These are phyloP conservation scores for Chloromonas sp. DNA, from an alignment of 163 green algal species.

Conservation along the genomic window DNA sequence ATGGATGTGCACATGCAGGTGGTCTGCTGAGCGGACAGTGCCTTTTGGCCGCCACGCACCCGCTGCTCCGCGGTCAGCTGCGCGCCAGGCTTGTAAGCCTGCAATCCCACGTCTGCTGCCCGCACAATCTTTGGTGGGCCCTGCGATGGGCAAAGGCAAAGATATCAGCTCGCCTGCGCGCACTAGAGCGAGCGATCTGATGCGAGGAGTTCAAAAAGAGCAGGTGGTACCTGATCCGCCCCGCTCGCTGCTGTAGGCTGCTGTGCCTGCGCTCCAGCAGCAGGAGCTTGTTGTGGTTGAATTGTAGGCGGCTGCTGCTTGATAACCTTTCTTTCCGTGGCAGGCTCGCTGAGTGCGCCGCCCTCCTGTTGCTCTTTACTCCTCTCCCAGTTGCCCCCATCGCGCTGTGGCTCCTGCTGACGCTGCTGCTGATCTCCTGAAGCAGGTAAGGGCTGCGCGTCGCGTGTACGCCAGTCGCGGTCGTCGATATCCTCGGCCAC, in stretches of 20 bases:
- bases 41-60: conserved; percentile 20
- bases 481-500: conserved; percentile 51
- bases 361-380: background rate
- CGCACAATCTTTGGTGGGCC: conserved; percentile 25
- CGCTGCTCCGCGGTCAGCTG: conserved; percentile 32
- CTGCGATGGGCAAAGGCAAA: background rate
- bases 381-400: background rate
- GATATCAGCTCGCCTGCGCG: too few species aligned
- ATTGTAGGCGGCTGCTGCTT: background rate
- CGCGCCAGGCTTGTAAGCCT: conserved; percentile 45
- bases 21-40: too few species aligned
- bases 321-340: too few species aligned
- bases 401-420: conserved; percentile 2
- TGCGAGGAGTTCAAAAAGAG: background rate
- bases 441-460: background rate
- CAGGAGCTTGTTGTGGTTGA: background rate
- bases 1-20: too few species aligned
- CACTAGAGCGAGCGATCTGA: background rate
- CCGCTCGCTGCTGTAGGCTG: too few species aligned
- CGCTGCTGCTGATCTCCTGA: background rate
- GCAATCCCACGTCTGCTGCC: conserved; percentile 43
- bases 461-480: conserved; percentile 45
- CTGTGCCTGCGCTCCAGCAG: background rate
- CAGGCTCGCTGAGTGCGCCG: background rate
- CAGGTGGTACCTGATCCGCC: background rate